phyloP scores from a whole-genome alignment of 1,284 basidiomycete species.

The Sporisorium scitamineum region DNA sequence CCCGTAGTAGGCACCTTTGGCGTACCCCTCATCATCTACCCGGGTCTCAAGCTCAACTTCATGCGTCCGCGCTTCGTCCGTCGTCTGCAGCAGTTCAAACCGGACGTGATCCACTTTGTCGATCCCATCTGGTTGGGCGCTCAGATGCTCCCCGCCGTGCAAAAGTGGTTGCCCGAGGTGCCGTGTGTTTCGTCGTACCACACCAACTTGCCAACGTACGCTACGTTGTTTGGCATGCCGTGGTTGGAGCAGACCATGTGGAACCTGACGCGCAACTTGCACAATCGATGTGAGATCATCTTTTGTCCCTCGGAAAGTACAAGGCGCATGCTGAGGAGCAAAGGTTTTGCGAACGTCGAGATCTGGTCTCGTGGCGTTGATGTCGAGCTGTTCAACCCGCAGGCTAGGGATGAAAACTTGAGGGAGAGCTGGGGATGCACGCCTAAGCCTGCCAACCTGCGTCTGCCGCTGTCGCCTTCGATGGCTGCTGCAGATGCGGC shows the following conservation, averaged over 20 bases:
- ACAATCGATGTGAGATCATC: constrained; percentile 70
- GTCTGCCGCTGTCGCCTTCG: constrained; percentile 63
- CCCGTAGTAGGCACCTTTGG: constrained; percentile 74
- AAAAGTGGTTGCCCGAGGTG: constrained; percentile 69
- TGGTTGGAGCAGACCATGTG: constrained; percentile 73
- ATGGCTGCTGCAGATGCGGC: constrained; percentile 44
- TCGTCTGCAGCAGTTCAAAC: constrained; percentile 71
- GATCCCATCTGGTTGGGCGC: constrained; percentile 75
- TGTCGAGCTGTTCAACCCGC: constrained; percentile 62
- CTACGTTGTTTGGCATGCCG: constrained; percentile 73
- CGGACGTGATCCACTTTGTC: constrained; percentile 72
- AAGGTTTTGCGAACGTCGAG: constrained; percentile 72
- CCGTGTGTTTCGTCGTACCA: constrained; percentile 74
- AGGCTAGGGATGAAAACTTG: constrained; percentile 70
- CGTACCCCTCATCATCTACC: constrained; percentile 73
- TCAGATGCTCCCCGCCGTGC: constrained; percentile 67
- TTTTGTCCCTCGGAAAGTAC: constrained; percentile 74
- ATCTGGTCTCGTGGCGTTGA: constrained; percentile 72
- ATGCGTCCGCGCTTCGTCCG: constrained; percentile 73
- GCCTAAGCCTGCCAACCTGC: constrained; percentile 56
- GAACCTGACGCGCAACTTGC: constrained; percentile 63
- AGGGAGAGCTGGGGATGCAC: constrained; percentile 72
- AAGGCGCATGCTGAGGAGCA: constrained; percentile 71
- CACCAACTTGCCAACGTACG: constrained; percentile 74
- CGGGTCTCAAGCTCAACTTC: constrained; percentile 75